Base-by-base conservation (phyloP, 495 filamentous ascomycete species). In the Lindgomyces ingoldianus region DNA sequence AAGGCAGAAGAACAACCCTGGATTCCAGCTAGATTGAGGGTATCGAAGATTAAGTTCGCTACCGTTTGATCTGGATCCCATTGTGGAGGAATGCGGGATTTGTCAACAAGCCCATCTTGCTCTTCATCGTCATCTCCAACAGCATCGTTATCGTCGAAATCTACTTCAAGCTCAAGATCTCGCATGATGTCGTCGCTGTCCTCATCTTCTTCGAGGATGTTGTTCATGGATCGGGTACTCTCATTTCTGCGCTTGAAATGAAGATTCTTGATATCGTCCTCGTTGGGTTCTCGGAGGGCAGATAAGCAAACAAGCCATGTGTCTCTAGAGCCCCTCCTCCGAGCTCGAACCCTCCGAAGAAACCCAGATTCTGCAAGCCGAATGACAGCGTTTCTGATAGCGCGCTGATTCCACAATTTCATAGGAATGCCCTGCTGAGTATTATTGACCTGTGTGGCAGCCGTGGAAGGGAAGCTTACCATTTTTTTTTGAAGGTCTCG, bases 221-320 rank as follows among this genome's bases (percentile, higher is more conserved):
- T 29, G 33, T 62, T 46, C 19, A 6, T 51, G n/a, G 25, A 1
- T 33, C 26, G 6, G 24, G 42, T 19, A 39, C 51, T 3, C 14
- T 11, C 4, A 41, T 3, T 10, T 50, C 19, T 57, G 24, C 44
- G 46, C 8, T 51, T 29, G 27, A 52, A 52, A 2, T 33, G 41
- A 53, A 88, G 84, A 58, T 80, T 77, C 19, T 83, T 78, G 73
- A 85, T 78, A 66, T 95, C 91, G 11, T 82, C 80, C 14, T 81
- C 74, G 4, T 81, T 84, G 14, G 89, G 89, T n/a, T 90, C 88
- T 19, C 90, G 83, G 21, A 93, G 61, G 36, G 90, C 88, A 73
- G 88, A 87, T 33, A 95, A 78, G 63, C 90, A 93, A 16, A 79
- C 75, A 57, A 81, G 77, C 22, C 77, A 75, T 41, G 69, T 70